phyloP scores from a whole-genome alignment of 106 monocot genomes.

The Acanthochlamys bracteata region DNA sequence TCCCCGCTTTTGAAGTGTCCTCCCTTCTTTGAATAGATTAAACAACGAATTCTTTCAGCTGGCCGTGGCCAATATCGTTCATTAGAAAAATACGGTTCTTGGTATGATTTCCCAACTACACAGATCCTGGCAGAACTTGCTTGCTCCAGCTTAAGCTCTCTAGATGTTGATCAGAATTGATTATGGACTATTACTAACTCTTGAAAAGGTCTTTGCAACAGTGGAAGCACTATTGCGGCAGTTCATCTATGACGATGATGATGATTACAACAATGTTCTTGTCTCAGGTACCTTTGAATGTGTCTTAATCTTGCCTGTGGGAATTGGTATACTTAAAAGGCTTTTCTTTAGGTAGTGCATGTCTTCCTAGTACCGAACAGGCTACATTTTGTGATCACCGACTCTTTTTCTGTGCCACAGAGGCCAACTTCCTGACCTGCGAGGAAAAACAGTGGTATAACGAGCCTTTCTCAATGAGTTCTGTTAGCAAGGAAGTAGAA shows the following conservation, averaged over 20 bases:
- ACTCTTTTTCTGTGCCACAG: slow-evolving; percentile 26
- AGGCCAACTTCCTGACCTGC: slow-evolving; percentile 72
- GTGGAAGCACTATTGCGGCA: slow-evolving; percentile 98
- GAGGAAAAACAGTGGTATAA: slow-evolving; percentile 65
- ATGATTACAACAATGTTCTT: slow-evolving; percentile 84
- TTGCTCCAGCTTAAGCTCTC: too few relatives aligned
- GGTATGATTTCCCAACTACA: too few relatives aligned
- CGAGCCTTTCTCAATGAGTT: slow-evolving; percentile 28
- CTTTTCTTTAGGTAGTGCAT: too few relatives aligned
- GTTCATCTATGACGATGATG: slow-evolving; percentile 85
- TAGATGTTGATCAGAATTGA: too few relatives aligned
- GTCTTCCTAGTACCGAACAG: not conserved
- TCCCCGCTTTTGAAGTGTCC: slow-evolving; percentile 95
- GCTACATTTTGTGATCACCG: not conserved
- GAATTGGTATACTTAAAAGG: too few relatives aligned
- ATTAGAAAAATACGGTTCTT: too few relatives aligned
- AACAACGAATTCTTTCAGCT: slow-evolving; percentile 76
- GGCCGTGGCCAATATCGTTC: slow-evolving; percentile 61
- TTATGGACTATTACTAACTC: not conserved
- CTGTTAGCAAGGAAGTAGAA: slow-evolving; percentile 20
- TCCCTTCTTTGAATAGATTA: slow-evolving; percentile 77
- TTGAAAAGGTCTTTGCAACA: slow-evolving; percentile 19
- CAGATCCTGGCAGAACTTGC: too few relatives aligned
- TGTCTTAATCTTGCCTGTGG: too few relatives aligned
- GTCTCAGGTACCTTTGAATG: slow-evolving; percentile 49